These are phyloP conservation scores for Alternaria sp. DNA, from an alignment of 2,329 filamentous ascomycete species.

Conservation along the genomic window DNA sequence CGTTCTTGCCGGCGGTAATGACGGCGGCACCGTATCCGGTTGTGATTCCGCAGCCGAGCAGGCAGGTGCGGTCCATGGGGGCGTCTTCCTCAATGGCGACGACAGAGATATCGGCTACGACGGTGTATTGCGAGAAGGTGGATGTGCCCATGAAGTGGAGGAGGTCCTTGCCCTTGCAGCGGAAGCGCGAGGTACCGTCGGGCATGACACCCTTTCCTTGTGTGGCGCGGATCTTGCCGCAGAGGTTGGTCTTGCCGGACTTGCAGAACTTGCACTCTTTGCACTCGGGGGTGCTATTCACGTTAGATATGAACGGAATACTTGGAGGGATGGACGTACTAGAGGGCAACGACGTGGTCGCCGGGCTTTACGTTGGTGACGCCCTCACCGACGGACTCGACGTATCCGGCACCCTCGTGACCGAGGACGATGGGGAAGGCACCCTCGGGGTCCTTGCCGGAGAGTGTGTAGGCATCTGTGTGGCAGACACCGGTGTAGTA, in stretches of 20 bases:
- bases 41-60: slow-evolving; percentile 97
- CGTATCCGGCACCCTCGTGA: slow-evolving; percentile 52
- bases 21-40: slow-evolving; percentile 96
- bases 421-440: slow-evolving; percentile 53
- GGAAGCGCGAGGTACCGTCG: slow-evolving; percentile 93
- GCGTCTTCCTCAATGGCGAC: slow-evolving; percentile 90
- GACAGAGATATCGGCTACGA: slow-evolving; percentile 97
- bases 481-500: slow-evolving; percentile 99
- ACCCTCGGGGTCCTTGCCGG: slow-evolving; percentile 91
- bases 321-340: slow-evolving; percentile 34
- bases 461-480: slow-evolving; percentile 70
- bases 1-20: slow-evolving; percentile 75
- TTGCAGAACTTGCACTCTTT: slow-evolving; percentile 99
- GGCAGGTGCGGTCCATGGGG: slow-evolving; percentile 92
- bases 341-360: slow-evolving; percentile 73
- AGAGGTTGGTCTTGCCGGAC: slow-evolving; percentile 98
- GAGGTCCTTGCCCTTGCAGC: slow-evolving; percentile 90
- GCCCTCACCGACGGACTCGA: slow-evolving; percentile 76
- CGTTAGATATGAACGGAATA: slow-evolving; percentile 22
- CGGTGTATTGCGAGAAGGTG: slow-evolving; percentile 98
- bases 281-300: slow-evolving; percentile 87
- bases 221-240: slow-evolving; percentile 96
- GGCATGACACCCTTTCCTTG: slow-evolving; percentile 97
- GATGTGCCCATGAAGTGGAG: slow-evolving; percentile 99
- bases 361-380: slow-evolving; percentile 94